phyloP scores from a whole-genome alignment of 75 land plant species.

The Ceratopteris richardii region DNA sequence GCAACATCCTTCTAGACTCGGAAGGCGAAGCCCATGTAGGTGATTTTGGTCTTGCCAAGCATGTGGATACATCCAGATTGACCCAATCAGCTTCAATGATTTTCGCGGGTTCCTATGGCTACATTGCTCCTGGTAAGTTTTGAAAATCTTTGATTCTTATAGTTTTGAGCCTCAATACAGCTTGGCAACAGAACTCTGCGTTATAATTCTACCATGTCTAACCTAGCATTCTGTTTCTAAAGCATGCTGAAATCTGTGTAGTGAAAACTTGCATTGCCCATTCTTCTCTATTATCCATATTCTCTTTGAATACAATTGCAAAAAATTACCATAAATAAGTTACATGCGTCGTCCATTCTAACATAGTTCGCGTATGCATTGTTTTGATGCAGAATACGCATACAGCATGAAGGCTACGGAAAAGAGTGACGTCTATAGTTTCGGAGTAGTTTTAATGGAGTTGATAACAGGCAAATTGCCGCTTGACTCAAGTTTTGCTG shows the following conservation, averaged over 20 bases:
- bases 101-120: constrained; percentile 90
- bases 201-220: too few species aligned
- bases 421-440: constrained; percentile 84
- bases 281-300: too few species aligned
- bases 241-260: too few species aligned
- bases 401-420: constrained; percentile 74
- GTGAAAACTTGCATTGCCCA: too few species aligned
- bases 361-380: not conserved
- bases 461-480: constrained; percentile 76
- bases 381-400: constrained; percentile 67
- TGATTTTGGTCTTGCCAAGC: constrained; percentile 77
- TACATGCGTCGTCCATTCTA: too few species aligned
- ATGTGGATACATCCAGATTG: constrained; percentile 30
- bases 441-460: constrained; percentile 89
- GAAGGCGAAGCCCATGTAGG: constrained; percentile 78
- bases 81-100: constrained; percentile 41
- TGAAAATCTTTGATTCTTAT: too few species aligned
- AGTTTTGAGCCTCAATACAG: too few species aligned
- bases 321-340: too few species aligned
- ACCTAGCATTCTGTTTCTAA: too few species aligned
- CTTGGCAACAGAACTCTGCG: too few species aligned
- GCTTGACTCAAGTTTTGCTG: constrained; percentile 55
- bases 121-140: constrained; percentile 85
- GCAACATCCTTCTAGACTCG: constrained; percentile 63
- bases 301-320: too few species aligned